A percentile compares a stretch with the other conserved stretches of the same genome.
Evolutionary conservation across 2,329 filamentous ascomycete genomes (phyloP).

Genomic region (Fusarium kyushuense): DNA sequence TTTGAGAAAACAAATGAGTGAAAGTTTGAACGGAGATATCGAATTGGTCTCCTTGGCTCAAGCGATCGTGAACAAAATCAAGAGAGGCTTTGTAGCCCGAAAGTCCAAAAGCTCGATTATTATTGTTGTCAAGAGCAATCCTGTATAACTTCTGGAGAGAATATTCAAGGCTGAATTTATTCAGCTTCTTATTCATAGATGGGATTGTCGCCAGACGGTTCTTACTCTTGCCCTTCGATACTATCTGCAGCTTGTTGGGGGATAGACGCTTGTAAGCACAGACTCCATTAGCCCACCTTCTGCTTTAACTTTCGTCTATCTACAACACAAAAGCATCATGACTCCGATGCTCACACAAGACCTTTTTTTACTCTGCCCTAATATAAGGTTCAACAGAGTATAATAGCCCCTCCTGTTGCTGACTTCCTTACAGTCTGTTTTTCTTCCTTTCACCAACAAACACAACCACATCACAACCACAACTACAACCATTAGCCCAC

Average conservation of each 20-base stretch:
- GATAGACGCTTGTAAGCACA: conserved; percentile 12
- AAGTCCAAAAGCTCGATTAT: conserved; percentile 28
- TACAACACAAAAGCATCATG: too few relatives aligned
- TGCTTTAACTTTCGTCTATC: too few relatives aligned
- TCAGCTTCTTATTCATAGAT: background rate
- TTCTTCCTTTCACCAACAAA: too few relatives aligned
- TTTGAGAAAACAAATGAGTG: conserved; percentile 28
- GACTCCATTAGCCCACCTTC: background rate
- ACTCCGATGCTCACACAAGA: too few relatives aligned
- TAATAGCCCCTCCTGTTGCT: too few relatives aligned
- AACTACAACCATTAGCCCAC: background rate
- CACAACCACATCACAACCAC: too few relatives aligned
- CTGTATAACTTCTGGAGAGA: conserved; percentile 9
- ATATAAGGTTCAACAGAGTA: too few relatives aligned
- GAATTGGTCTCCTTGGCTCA: conserved; percentile 7
- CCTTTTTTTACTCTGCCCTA: too few relatives aligned
- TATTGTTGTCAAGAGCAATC: conserved; percentile 23
- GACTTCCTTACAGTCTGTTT: too few relatives aligned
- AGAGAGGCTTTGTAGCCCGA: conserved; percentile 33
- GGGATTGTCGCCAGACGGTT: accelerated
- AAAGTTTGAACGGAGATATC: conserved; percentile 26
- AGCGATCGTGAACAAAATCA: conserved; percentile 11
- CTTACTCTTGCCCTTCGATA: conserved; percentile 25
- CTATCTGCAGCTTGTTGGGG: conserved; percentile 14
- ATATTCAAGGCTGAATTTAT: conserved; percentile 1